Evolutionary conservation across 2,329 filamentous ascomycete species (phyloP).

Genomic region (Calonectria pseudoreteaudii): DNA sequence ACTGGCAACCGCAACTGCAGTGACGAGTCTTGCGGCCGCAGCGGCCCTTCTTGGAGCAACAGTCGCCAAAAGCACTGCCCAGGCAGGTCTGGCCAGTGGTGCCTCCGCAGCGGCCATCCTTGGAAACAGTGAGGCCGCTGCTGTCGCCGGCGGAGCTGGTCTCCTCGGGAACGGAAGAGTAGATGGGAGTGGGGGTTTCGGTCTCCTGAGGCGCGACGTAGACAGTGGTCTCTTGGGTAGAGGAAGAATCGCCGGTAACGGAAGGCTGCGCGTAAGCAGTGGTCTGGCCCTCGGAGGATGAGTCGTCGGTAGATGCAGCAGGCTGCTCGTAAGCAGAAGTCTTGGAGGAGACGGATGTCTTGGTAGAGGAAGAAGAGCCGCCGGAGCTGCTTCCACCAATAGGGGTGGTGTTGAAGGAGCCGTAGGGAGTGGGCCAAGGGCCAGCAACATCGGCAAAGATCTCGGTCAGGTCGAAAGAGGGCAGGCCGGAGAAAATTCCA

Average conservation of each 20-base stretch:
- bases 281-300: constrained; percentile 1
- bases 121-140: constrained; percentile 46
- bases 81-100: constrained; percentile 53
- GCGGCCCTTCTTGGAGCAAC: constrained; percentile 55
- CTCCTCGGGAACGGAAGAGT: constrained; percentile 26
- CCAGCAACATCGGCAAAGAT: constrained; percentile 46
- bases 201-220: neutral
- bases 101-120: constrained; percentile 56
- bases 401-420: constrained; percentile 36
- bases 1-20: constrained; percentile 53
- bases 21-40: constrained; percentile 52
- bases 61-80: constrained; percentile 55
- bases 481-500: constrained; percentile 60
- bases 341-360: constrained; percentile 18
- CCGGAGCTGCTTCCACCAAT: constrained; percentile 28
- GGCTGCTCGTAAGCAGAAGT: constrained; percentile 4
- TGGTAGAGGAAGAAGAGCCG: constrained; percentile 15
- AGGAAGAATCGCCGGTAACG: constrained; percentile 20
- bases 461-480: constrained; percentile 52
- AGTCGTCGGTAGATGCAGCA: constrained; percentile 16
- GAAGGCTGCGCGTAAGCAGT: neutral
- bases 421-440: constrained; percentile 48
- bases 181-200: constrained; percentile 16
- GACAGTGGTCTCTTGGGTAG: constrained; percentile 24
- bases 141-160: constrained; percentile 28